Evolutionary conservation across 2,329 filamentous ascomycete species (phyloP), one percentile per base, ranked within the genome.

Genomic region (Aspergillus niger): DNA sequence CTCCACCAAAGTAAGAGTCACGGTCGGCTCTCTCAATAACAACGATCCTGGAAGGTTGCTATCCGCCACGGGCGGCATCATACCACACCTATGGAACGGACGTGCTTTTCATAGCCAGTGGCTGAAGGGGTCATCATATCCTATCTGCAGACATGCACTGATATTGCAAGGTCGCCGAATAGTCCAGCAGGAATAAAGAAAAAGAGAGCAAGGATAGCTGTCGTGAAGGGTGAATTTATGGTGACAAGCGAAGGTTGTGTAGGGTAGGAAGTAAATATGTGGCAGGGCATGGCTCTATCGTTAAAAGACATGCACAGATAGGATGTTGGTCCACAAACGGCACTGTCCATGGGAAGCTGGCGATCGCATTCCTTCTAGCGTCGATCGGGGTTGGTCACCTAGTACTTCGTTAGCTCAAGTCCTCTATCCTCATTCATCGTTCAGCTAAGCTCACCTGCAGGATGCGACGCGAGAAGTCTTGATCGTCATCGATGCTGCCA

Each of bases 381-480:
- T 39, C 66, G 69, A 65, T 75, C 72, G 11, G 72, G 73, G 60
- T 75, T 75, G 5, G 72, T 74, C 51, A 75, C 73, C 71, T 73
- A 51, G 6, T 5, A 17, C 8, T 13, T 20, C 20, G 22, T 47
- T 55, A 30, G 54, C 24, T 15, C 11, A 24, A 22, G 22, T 22
- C 22, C 7, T 17, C 11, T 3, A 5, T 32, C 15, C 10, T 7
- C 8, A 8, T 8, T 20, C 26, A 30, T n/a, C 22, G 28, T 30
- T 7, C 11, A 36, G 32, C 28, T 15, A 22, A 39, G 17, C 58
- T 67, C 85, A 96, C 94, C 87, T 96, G 91, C 73, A 98, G 85
- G 78, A 98, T 97, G 80, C 91, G 90, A 80, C 94, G 88, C 64
- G 94, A 97, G 80, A 97, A 98, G 77, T 98, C 94, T 79, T 96